These are phyloP conservation scores for Trebouxia sp. DNA, from an alignment of 139 green algal species.

Conservation along the genomic window DNA sequence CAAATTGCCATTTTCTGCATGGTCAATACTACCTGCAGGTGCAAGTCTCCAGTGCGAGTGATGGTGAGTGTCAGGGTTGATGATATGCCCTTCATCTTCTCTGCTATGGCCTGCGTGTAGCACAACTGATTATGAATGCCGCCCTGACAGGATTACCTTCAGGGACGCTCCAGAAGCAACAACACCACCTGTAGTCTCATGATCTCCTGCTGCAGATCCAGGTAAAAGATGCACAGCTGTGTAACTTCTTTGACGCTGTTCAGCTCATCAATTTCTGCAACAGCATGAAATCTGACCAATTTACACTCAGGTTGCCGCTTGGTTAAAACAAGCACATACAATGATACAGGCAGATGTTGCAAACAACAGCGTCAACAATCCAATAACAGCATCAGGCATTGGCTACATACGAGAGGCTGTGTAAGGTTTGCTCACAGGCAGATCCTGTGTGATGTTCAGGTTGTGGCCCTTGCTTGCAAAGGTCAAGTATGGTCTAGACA, in stretches of 20 bases:
- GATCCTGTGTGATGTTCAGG: conserved; percentile 71
- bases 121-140: background rate
- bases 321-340: background rate
- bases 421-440: conserved; percentile 70
- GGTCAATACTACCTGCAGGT: conserved; percentile 69
- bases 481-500: conserved; percentile 63
- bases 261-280: conserved; percentile 59
- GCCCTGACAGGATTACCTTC: no score
- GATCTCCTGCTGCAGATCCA: conserved; percentile 67
- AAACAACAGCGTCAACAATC: no score
- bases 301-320: background rate
- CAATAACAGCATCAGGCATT: background rate
- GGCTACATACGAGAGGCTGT: conserved; percentile 31
- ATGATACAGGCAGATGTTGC: background rate
- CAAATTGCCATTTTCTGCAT: no score
- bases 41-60: conserved; percentile 61
- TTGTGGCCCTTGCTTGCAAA: conserved; percentile 58
- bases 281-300: background rate
- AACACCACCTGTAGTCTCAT: conserved; percentile 40
- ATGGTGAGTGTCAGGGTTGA: conserved; percentile 48
- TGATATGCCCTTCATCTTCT: conserved; percentile 66
- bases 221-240: conserved; percentile 70
- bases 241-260: conserved; percentile 45
- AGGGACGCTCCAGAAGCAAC: no score
- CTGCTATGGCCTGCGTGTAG: conserved; percentile 50